phyloP scores from a whole-genome alignment of 208 protist genomes.

The Porcisia deanei region DNA sequence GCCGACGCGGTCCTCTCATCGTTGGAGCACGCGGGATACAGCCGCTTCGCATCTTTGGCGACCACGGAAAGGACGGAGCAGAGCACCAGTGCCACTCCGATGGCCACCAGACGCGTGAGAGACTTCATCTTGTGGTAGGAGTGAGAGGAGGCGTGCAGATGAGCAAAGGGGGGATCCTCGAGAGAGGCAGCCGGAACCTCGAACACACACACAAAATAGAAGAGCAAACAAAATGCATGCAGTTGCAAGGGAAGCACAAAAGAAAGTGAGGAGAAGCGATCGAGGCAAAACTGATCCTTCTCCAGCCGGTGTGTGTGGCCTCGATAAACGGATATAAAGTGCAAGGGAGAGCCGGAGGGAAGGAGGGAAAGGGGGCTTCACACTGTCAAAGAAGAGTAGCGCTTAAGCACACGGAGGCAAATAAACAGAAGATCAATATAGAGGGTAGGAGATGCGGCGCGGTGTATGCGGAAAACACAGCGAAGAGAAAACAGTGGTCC shows the following conservation, averaged over 20 bases:
- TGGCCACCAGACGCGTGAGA: conserved; percentile 1
- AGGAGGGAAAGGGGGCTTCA: neutral
- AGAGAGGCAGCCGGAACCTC: neutral
- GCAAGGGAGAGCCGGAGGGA: neutral
- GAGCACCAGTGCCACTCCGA: conserved; percentile 23
- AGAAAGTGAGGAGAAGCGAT: neutral
- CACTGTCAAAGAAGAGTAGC: neutral
- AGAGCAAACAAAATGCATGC: neutral
- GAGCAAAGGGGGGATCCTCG: neutral
- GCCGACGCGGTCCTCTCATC: conserved; percentile 24
- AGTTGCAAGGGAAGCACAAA: neutral
- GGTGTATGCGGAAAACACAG: neutral
- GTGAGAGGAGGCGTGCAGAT: neutral
- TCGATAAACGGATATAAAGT: neutral
- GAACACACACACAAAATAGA: neutral
- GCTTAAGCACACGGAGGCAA: neutral
- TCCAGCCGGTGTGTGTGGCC: neutral
- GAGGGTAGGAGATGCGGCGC: neutral
- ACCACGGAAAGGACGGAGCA: conserved; percentile 5
- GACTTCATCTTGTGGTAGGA: neutral
- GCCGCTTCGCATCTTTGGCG: conserved; percentile 24
- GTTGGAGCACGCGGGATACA: conserved; percentile 61
- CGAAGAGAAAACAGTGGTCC: neutral
- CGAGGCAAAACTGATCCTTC: neutral
- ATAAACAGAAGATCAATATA: neutral